These are phyloP conservation scores for Prunus padus DNA, from an alignment of 306 rosid genomes.

Conservation along the genomic window DNA sequence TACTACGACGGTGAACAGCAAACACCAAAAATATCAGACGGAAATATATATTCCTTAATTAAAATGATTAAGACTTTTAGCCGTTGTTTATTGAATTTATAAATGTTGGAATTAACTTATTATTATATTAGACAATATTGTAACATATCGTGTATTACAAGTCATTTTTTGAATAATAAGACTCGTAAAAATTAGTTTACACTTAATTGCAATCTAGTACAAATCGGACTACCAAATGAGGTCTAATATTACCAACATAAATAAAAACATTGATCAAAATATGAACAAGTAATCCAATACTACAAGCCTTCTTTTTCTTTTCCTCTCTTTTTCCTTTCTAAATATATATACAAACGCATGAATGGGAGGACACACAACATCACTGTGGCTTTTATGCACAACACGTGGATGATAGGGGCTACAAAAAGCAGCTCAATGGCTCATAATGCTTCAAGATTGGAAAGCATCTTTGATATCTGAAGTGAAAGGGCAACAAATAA, in stretches of 20 bases:
- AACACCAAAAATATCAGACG: not conserved
- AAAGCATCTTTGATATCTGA: conserved; percentile 22
- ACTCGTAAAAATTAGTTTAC: no score
- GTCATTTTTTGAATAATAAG: no score
- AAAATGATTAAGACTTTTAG: no score
- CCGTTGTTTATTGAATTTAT: no score
- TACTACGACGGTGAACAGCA: not conserved
- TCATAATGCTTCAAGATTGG: not conserved
- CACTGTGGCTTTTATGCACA: conserved; percentile 15
- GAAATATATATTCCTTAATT: not conserved
- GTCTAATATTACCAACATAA: no score
- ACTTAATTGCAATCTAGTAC: no score
- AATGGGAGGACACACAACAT: not conserved
- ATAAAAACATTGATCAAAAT: no score
- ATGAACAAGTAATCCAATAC: not conserved
- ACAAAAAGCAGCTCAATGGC: conserved; percentile 8
- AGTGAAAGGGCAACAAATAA: conserved; percentile 30
- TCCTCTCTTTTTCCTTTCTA: not conserved
- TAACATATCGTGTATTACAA: no score
- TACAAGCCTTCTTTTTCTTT: no score
- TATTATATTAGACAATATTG: fast-evolving
- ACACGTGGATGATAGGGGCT: conserved; percentile 37
- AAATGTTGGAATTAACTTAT: no score
- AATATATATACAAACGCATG: not conserved
- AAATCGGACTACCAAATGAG: no score